phyloP scores from a whole-genome alignment of 352 stramenopile species.

The Phytophthora pini region DNA sequence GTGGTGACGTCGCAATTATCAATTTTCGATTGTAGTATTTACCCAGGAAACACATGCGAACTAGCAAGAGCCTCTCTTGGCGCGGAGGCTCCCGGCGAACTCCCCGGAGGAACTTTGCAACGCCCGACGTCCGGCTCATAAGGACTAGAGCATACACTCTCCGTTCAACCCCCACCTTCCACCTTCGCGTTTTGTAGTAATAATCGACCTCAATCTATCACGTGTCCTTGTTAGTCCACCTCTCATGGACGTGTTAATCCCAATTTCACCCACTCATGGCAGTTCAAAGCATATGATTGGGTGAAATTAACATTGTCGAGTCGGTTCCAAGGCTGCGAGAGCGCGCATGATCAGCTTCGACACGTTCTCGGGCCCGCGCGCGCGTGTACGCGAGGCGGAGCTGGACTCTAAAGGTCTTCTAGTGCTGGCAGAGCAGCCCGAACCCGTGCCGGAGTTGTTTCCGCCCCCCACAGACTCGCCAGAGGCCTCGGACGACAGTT shows the following conservation, averaged over 20 bases:
- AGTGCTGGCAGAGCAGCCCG: constrained; percentile 32
- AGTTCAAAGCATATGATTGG: background rate
- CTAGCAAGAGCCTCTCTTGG: constrained; percentile 24
- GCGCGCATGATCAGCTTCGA: constrained; percentile 79
- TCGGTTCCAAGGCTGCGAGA: background rate
- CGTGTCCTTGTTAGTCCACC: constrained; percentile 4
- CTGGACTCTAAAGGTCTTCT: constrained; percentile 33
- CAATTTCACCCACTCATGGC: constrained; percentile 20
- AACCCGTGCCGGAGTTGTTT: constrained; percentile 14
- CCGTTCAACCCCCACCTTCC: constrained; percentile 26
- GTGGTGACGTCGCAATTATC: constrained; percentile 88
- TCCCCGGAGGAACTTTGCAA: constrained; percentile 23
- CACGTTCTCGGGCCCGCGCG: constrained; percentile 61
- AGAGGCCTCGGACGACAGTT: constrained; percentile 17
- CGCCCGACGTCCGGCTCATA: constrained; percentile 37
- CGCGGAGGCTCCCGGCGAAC: constrained; percentile 9
- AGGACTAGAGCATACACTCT: constrained; percentile 44
- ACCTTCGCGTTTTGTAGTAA: constrained; percentile 10
- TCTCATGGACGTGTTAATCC: background rate
- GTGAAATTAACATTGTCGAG: constrained; percentile 7
- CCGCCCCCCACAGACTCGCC: background rate
- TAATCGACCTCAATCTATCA: background rate
- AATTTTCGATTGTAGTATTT: constrained; percentile 93
- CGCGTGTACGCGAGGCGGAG: constrained; percentile 43
- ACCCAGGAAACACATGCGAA: constrained; percentile 42